Evolutionary conservation across 306 rosid genomes (phyloP), one percentile per base, ranked within the genome.

Genomic region (Arachis stenosperma): DNA sequence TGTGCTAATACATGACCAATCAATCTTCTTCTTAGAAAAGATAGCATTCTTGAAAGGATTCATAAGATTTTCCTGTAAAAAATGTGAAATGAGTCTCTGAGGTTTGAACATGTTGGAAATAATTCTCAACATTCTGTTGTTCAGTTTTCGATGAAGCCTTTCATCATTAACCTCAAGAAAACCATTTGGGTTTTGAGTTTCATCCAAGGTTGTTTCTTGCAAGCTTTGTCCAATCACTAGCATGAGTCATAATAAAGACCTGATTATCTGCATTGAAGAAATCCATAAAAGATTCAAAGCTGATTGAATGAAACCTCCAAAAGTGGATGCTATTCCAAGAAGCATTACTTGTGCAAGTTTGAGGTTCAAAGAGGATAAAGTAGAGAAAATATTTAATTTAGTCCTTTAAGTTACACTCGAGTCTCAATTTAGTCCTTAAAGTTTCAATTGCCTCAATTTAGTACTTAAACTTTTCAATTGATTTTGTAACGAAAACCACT

Each of bases 11-110:
- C 69, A 75, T 65, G 17, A 12, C 83, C 84, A 70, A 61, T 75
- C 73, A 75, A 87, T 69, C 75, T 80, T 69, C 75, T 80, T 82
- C 78, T 41, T 57, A 46, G 69, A 3, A 53, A 67, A 37, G 68
- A 77, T 9, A 59, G 61, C 62, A 27, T 53, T 33, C 37, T 33
- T 42, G 15, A 67, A 63, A 75, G 67, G 39, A 11, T 47, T 40
- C 14, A 36, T 59, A 22, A 81, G 61, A 33, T 33, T 33, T 33
- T 33, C 37, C 37, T 33, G 37, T 33, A 33, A 2, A 57, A 63
- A 42, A 37, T 47, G 5, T 10, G 71, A 53, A 15, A 59, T 58
- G 71, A 59, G 52, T 58, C 57, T 51, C 39, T 50, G 17, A 2
- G 41, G 60, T 37, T 60, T 58, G 40, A 57, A 37, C 47, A 15